Evolutionary conservation across 768 basidiomycete genomes (phyloP).

Genomic region (Boletus barrowsii): DNA sequence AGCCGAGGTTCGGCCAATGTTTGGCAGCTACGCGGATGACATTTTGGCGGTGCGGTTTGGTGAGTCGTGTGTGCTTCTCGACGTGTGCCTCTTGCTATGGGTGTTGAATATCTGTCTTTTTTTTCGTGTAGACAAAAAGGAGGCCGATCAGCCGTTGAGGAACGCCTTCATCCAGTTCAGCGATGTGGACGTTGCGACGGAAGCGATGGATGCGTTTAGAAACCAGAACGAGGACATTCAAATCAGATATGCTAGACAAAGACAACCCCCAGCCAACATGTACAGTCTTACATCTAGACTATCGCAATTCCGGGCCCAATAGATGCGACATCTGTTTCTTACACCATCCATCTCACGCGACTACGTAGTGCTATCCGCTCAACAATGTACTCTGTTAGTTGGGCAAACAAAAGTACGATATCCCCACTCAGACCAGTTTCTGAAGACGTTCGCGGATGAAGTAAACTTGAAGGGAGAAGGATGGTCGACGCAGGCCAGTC

Average conservation of each 20-base stretch:
- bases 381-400: not conserved
- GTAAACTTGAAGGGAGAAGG: too few species aligned
- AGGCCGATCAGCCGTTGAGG: constrained; percentile 29
- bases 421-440: not conserved
- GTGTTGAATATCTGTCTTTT: constrained; percentile 9
- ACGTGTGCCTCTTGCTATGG: not conserved
- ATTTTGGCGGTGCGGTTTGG: constrained; percentile 32
- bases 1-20: constrained; percentile 23
- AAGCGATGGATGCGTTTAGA: constrained; percentile 44
- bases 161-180: constrained; percentile 56
- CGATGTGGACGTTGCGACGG: constrained; percentile 41
- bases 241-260: constrained; percentile 20
- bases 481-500: too few species aligned
- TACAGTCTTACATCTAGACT: constrained; percentile 20
- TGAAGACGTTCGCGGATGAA: not conserved
- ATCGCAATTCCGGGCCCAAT: constrained; percentile 10
- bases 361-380: constrained; percentile 2
- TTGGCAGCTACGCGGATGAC: constrained; percentile 17
- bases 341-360: not conserved
- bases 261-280: not conserved
- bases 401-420: not conserved
- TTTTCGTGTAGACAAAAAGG: constrained; percentile 29
- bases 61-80: constrained; percentile 7
- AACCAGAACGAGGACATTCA: constrained; percentile 1
- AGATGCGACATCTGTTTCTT: not conserved